Percentiles rank a stretch among this genome's conserved stretches.
Evolutionary conservation across 2,329 filamentous ascomycete species (phyloP).

Genomic region (Sphaerulina musiva): DNA sequence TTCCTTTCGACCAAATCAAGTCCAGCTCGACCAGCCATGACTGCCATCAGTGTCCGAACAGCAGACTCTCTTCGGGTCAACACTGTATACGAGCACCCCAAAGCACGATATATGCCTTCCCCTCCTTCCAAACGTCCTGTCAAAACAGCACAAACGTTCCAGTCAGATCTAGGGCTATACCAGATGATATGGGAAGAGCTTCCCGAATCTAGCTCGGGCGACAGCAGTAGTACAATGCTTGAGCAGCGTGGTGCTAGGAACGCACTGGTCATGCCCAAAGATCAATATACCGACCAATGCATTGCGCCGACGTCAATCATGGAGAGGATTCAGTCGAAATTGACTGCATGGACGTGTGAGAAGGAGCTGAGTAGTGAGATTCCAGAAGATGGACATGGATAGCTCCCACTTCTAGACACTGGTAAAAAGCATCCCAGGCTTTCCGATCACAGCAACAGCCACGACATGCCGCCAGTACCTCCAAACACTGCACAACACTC

Average conservation of each 20-base stretch:
- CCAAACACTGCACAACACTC: conserved; percentile 25
- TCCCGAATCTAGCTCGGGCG: conserved; percentile 8
- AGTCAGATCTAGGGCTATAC: conserved; percentile 20
- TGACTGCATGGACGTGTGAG: conserved; percentile 26
- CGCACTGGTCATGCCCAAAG: not conserved
- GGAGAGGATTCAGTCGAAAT: conserved; percentile 23
- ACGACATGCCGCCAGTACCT: conserved; percentile 21
- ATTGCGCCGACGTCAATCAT: conserved; percentile 14
- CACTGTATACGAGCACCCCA: conserved; percentile 18
- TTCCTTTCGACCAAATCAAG: conserved; percentile 14
- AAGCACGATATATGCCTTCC: not conserved
- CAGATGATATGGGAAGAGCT: conserved; percentile 27
- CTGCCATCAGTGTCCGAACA: conserved; percentile 21
- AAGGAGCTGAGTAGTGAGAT: conserved; percentile 9
- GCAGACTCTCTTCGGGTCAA: conserved; percentile 17
- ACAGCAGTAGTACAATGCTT: conserved; percentile 12
- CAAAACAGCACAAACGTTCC: conserved; percentile 24
- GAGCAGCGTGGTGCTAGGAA: not conserved
- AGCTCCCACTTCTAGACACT: conserved; percentile 13
- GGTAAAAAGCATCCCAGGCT: not conserved
- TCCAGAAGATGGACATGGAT: conserved; percentile 9
- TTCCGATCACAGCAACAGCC: conserved; percentile 8
- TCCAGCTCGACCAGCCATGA: conserved; percentile 20
- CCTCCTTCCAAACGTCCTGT: conserved; percentile 1
- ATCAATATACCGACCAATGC: not conserved